These are phyloP conservation scores for Teunomyces stri DNA, from an alignment of 805 yeast species.

Conservation along the genomic window DNA sequence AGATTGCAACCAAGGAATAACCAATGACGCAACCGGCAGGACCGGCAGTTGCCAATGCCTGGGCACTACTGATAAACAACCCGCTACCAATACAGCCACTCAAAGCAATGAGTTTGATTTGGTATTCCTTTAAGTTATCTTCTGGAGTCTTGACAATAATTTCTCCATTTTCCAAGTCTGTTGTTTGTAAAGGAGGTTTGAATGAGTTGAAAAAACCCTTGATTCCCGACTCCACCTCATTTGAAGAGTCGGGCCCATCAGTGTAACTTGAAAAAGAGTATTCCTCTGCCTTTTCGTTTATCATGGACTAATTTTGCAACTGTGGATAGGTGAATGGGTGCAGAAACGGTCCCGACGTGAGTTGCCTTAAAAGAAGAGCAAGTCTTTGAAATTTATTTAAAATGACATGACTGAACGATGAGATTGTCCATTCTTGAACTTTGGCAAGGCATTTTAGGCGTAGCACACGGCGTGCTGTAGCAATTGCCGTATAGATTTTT, in stretches of 20 bases:
- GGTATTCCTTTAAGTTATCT: conserved; percentile 12
- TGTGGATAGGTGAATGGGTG: not conserved
- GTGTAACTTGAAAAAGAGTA: conserved; percentile 2
- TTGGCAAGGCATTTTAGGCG: not conserved
- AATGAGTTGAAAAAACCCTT: conserved; percentile 6
- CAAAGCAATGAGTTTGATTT: conserved; percentile 16
- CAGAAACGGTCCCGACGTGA: not conserved
- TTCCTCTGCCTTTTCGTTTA: conserved; percentile 4
- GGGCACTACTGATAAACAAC: conserved; percentile 17
- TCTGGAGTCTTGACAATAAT: conserved; percentile 8
- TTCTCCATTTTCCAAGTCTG: conserved; percentile 7
- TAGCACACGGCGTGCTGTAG: not conserved
- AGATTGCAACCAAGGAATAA: conserved; percentile 10
- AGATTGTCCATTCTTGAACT: conserved; percentile 1
- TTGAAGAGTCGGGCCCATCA: not conserved
- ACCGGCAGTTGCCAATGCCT: conserved; percentile 17
- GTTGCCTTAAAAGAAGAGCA: conserved; percentile 1
- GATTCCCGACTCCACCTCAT: conserved; percentile 1
- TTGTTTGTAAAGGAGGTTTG: conserved; percentile 5
- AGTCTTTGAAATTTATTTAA: not conserved
- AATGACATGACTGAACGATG: conserved; percentile 4
- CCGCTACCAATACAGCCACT: conserved; percentile 22
- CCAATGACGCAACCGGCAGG: conserved; percentile 18
- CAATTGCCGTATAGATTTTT: conserved; percentile 1
- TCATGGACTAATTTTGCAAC: conserved; percentile 2